These are phyloP conservation scores for Podaxis sp. DNA, from an alignment of 768 basidiomycete genomes.

Conservation along the genomic window DNA sequence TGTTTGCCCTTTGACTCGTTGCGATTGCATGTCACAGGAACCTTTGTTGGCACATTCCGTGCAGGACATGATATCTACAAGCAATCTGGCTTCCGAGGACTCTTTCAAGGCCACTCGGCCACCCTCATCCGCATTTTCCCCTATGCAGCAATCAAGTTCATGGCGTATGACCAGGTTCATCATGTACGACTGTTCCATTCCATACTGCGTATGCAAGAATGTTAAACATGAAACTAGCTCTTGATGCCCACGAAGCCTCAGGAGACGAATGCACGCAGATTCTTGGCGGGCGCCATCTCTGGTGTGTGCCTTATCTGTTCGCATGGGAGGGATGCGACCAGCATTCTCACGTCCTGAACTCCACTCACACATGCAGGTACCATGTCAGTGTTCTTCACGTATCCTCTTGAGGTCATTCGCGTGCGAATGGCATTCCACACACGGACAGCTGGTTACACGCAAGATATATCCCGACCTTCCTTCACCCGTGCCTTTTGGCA, in stretches of 20 bases:
- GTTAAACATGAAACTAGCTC: conserved; percentile 36
- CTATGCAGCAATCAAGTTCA: conserved; percentile 95
- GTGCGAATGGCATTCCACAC: conserved; percentile 94
- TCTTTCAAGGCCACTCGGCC: conserved; percentile 95
- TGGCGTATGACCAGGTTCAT: conserved; percentile 90
- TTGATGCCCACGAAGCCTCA: conserved; percentile 80
- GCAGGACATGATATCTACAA: conserved; percentile 72
- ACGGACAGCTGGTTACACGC: conserved; percentile 22
- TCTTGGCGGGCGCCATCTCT: conserved; percentile 82
- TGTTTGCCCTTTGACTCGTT: not conserved
- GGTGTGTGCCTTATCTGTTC: conserved; percentile 43
- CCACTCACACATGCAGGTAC: conserved; percentile 46
- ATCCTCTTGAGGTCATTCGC: conserved; percentile 92
- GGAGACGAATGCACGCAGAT: conserved; percentile 77
- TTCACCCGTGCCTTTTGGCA: conserved; percentile 51
- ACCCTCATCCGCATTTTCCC: conserved; percentile 94
- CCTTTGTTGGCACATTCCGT: conserved; percentile 79
- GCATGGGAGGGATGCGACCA: not conserved
- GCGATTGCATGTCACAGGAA: conserved; percentile 43
- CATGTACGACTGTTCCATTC: conserved; percentile 40
- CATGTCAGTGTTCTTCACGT: conserved; percentile 86
- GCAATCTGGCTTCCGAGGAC: conserved; percentile 66
- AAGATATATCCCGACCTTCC: conserved; percentile 34
- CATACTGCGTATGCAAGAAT: not conserved
- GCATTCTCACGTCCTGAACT: conserved; percentile 2